phyloP scores from a whole-genome alignment of 1,284 basidiomycete genomes.

The Peniophora sp. region DNA sequence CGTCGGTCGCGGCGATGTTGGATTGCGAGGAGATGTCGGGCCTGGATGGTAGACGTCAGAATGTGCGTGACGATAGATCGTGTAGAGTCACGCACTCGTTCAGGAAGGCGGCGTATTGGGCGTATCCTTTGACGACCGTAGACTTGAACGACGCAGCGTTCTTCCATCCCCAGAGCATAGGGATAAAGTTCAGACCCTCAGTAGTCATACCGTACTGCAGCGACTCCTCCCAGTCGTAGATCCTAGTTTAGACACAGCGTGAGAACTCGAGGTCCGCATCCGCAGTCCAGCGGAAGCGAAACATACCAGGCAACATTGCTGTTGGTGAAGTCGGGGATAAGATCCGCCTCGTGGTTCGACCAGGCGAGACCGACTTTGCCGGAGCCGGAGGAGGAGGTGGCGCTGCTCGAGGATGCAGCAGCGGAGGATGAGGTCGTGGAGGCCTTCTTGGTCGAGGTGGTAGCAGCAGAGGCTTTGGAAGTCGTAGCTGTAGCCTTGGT shows the following conservation, averaged over 20 bases:
- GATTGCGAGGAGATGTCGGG: constrained; percentile 58
- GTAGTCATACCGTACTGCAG: constrained; percentile 22
- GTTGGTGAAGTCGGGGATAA: constrained; percentile 42
- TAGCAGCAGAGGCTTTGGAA: too few relatives aligned
- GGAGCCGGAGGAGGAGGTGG: constrained; percentile 11
- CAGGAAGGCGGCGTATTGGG: constrained; percentile 49
- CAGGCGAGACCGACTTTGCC: constrained; percentile 59
- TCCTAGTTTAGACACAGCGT: constrained; percentile 25
- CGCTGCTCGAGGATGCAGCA: constrained; percentile 11
- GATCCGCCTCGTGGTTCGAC: constrained; percentile 42
- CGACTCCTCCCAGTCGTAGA: constrained; percentile 50
- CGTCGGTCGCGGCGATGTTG: constrained; percentile 46
- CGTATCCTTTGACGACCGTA: constrained; percentile 39
- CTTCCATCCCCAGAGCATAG: constrained; percentile 65
- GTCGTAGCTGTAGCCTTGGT: constrained; percentile 12
- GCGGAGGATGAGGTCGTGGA: constrained; percentile 3
- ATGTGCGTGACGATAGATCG: background rate
- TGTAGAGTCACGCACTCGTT: constrained; percentile 52
- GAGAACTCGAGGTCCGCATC: background rate
- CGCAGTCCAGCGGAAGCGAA: background rate
- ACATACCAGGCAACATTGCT: constrained; percentile 37
- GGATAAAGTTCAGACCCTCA: constrained; percentile 36
- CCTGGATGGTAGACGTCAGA: constrained; percentile 24
- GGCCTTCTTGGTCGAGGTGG: constrained; percentile 2
- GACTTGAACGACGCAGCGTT: constrained; percentile 34